Evolutionary conservation across 345 rosid genomes (phyloP).

Genomic region (Syzygium aqueum): DNA sequence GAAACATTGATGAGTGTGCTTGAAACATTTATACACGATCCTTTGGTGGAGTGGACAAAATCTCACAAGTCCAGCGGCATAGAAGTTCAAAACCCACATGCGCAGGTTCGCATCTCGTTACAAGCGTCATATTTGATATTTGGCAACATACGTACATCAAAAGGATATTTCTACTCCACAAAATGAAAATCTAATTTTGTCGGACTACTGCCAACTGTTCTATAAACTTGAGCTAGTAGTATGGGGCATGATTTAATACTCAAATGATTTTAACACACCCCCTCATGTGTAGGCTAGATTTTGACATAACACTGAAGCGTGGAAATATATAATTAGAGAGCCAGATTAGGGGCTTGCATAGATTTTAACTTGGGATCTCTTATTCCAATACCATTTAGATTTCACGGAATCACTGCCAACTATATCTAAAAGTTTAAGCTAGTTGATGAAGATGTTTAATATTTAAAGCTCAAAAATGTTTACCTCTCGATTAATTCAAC

Average conservation of each 20-base stretch:
- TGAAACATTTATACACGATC: conserved; percentile 98
- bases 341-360: background rate
- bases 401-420: background rate
- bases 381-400: background rate
- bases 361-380: background rate
- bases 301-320: background rate
- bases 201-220: background rate
- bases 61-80: conserved; percentile 90
- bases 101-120: conserved; percentile 49
- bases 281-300: background rate
- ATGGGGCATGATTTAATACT: background rate
- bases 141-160: background rate
- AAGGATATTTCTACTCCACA: background rate
- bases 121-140: background rate
- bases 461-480: background rate
- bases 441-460: background rate
- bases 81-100: conserved; percentile 99
- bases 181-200: background rate
- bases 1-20: conserved; percentile 95
- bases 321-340: background rate
- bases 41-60: conserved; percentile 98
- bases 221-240: background rate
- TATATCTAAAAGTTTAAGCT: background rate
- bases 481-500: background rate
- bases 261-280: background rate